Evolutionary conservation across 768 basidiomycete species (phyloP).

Genomic region (Dendrothele bispora): DNA sequence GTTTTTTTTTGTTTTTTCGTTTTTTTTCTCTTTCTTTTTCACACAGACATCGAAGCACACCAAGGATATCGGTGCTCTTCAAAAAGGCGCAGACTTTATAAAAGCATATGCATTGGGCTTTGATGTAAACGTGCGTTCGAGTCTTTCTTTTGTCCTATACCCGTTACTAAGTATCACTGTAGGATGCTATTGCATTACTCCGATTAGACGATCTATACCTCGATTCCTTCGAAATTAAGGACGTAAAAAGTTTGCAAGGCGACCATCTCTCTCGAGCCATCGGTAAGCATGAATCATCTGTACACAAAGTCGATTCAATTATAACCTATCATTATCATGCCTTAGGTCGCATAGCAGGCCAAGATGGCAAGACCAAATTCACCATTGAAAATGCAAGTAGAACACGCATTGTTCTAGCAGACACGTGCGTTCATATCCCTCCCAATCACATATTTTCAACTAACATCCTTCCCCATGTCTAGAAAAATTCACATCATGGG

Average conservation of each 20-base stretch:
- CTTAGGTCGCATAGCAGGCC: slow-evolving; percentile 93
- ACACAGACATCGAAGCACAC: slow-evolving; percentile 90
- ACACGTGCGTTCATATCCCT: slow-evolving; percentile 69
- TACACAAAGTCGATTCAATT: background rate
- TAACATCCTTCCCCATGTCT: slow-evolving; percentile 9
- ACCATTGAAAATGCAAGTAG: slow-evolving; percentile 97
- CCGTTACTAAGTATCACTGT: slow-evolving; percentile 1
- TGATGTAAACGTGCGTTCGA: slow-evolving; percentile 74
- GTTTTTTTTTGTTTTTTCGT: too few species aligned
- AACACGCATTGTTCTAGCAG: slow-evolving; percentile 97
- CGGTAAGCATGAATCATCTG: slow-evolving; percentile 42
- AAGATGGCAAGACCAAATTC: slow-evolving; percentile 98
- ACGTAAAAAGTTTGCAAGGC: slow-evolving; percentile 96
- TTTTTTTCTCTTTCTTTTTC: background rate
- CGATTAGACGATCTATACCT: slow-evolving; percentile 96
- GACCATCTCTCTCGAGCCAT: slow-evolving; percentile 99
- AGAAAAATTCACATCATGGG: slow-evolving; percentile 99
- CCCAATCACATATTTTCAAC: background rate
- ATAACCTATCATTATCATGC: slow-evolving; percentile 8
- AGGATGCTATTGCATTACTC: slow-evolving; percentile 96
- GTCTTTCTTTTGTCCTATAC: background rate
- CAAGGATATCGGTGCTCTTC: slow-evolving; percentile 88
- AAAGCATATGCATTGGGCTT: slow-evolving; percentile 95
- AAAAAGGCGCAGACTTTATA: slow-evolving; percentile 97
- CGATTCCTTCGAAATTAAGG: slow-evolving; percentile 98